A percentile compares a stretch with the other conserved stretches of the same genome.
phyloP scores from a whole-genome alignment of 2,329 filamentous ascomycete genomes.

The Parafenestella ontariensis region DNA sequence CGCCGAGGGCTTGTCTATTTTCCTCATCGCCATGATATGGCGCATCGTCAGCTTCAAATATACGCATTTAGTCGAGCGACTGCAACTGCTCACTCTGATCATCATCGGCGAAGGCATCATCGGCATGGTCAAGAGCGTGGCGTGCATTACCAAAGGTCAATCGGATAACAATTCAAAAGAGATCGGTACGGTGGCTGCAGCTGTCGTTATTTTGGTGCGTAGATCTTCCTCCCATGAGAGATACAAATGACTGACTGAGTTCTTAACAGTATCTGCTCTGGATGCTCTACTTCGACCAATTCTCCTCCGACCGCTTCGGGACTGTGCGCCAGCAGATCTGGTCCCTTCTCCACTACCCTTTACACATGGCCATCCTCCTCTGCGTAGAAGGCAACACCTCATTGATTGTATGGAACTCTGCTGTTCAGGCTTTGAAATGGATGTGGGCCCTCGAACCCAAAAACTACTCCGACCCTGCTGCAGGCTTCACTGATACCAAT shows the following conservation, averaged over 20 bases:
- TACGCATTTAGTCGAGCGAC: slow-evolving; percentile 66
- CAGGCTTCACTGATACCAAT: slow-evolving; percentile 16
- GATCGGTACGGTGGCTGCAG: slow-evolving; percentile 27
- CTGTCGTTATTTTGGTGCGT: slow-evolving; percentile 24
- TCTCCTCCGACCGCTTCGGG: slow-evolving; percentile 54
- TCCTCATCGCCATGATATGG: slow-evolving; percentile 47
- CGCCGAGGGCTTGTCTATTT: slow-evolving; percentile 27
- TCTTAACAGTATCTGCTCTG: slow-evolving; percentile 58
- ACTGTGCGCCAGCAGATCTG: slow-evolving; percentile 64
- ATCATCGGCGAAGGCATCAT: slow-evolving; percentile 70
- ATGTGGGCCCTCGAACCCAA: slow-evolving; percentile 26
- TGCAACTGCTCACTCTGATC: slow-evolving; percentile 67
- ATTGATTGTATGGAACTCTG: slow-evolving; percentile 33
- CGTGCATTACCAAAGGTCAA: slow-evolving; percentile 32
- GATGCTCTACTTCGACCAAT: slow-evolving; percentile 66
- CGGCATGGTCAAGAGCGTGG: slow-evolving; percentile 54
- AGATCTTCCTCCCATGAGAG: background rate
- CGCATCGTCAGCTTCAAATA: slow-evolving; percentile 63
- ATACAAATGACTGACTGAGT: background rate
- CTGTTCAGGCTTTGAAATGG: slow-evolving; percentile 29
- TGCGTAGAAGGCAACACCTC: slow-evolving; percentile 61
- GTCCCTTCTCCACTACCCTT: slow-evolving; percentile 64
- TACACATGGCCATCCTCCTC: slow-evolving; percentile 66
- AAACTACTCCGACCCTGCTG: slow-evolving; percentile 20
- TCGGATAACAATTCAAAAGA: slow-evolving; percentile 25